Evolutionary conservation across 768 basidiomycete genomes (phyloP), one percentile per base, ranked within the genome.

Genomic region (Kwoniella shandongensis): DNA sequence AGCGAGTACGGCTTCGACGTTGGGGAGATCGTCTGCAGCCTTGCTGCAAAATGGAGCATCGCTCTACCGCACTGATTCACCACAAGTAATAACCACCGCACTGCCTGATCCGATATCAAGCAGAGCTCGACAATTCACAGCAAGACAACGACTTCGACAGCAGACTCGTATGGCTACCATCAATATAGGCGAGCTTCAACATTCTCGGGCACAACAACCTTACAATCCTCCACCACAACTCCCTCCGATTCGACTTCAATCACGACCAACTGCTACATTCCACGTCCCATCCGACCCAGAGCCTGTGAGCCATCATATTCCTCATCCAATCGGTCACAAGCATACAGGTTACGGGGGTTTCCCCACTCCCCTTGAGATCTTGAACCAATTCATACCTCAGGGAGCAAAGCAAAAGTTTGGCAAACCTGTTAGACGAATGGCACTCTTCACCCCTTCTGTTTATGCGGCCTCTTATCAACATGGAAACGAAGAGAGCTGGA

Each of bases 321-420:
- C 44, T 7, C 30, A 22, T 27, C 51, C 51, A 15, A 18, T 27
- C 27, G 44, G 48, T 15, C 36, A 44, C 22, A 60, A 54, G 41
- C 40, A 60, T 32, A 49, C 59, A 32, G 59, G 59, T 18, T 39
- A 38, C 20, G 59, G 59, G 20, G 59, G 59, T 22, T 60, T 60
- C 20, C 51, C 57, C 3, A 59, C 57, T 3, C 57, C 57, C 18
- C 50, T 52, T 8, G 57, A 59, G 25, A 12, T 59, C 12, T 17
- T 58, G 4, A 20, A 25, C 26, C 18, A 53, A 25, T n/a, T 42
- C 11, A 29, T 59, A 15, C 51, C 57, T 15, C 25, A 52, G 13
- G 11, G n/a, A 3, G 32, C 57, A 1, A 59, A 52, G 35, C 5
- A 45, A 4, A 52, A 42, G n/a, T 23, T 59, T 7, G 30, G 27